phyloP scores from a whole-genome alignment of 129 eudicot species.

The Glebionis coronaria region DNA sequence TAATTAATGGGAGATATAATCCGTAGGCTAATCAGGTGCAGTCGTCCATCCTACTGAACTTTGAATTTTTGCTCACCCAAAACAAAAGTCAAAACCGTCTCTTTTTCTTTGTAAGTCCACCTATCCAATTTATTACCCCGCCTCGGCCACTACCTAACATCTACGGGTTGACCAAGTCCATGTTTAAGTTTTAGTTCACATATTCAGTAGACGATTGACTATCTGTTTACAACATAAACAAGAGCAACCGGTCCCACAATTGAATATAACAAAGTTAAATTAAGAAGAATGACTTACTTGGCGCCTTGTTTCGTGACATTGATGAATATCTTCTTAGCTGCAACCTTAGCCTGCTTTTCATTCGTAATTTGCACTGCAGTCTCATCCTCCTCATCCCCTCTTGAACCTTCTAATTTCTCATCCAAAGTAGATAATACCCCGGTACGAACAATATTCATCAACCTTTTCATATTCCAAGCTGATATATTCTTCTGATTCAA shows the following conservation, averaged over 20 bases:
- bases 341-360: slow-evolving; percentile 76
- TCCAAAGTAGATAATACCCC: slow-evolving; percentile 73
- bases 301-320: slow-evolving; percentile 86
- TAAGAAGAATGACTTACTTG: slow-evolving; percentile 44
- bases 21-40: too few species aligned
- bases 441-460: slow-evolving; percentile 65
- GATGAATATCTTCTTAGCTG: slow-evolving; percentile 70
- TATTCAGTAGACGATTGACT: too few species aligned
- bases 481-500: slow-evolving; percentile 69
- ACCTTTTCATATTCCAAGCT: slow-evolving; percentile 88
- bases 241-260: background rate
- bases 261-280: background rate
- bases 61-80: too few species aligned
- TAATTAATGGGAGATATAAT: too few species aligned
- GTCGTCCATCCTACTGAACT: too few species aligned
- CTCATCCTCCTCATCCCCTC: slow-evolving; percentile 57
- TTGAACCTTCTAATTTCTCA: slow-evolving; percentile 52
- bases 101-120: too few species aligned
- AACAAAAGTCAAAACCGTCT: too few species aligned
- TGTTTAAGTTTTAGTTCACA: too few species aligned
- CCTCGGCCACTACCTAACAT: too few species aligned
- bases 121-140: too few species aligned
- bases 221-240: too few species aligned
- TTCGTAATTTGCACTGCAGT: slow-evolving; percentile 61
- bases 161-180: too few species aligned